Conservation (phyloP, 2,329 filamentous ascomycete genomes). For the Ophiosphaerella narmari region DNA sequence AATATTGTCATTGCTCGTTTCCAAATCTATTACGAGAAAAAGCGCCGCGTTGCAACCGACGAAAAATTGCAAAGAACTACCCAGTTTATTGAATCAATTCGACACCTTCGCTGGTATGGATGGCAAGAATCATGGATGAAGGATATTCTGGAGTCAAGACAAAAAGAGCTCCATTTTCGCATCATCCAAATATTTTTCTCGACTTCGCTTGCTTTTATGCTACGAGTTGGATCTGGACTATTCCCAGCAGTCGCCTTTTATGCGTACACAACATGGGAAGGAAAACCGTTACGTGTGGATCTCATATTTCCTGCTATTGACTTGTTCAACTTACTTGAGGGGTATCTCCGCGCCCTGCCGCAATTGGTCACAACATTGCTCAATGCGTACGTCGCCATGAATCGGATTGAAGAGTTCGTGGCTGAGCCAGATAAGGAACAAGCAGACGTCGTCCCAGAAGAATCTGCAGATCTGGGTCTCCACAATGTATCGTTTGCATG, state of each 20-base stretch:
- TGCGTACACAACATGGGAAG: conserved; percentile 75
- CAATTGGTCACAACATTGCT: conserved; percentile 74
- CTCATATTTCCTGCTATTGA: conserved; percentile 86
- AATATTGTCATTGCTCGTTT: conserved; percentile 71
- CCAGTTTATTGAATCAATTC: conserved; percentile 85
- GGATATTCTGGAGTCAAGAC: conserved; percentile 69
- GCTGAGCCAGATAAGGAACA: conserved; percentile 76
- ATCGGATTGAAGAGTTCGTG: conserved; percentile 86
- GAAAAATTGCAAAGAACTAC: conserved; percentile 77
- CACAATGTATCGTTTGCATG: conserved; percentile 75
- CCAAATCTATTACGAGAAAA: conserved; percentile 70
- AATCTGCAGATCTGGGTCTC: conserved; percentile 54
- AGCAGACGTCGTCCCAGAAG: conserved; percentile 45
- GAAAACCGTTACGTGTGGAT: conserved; percentile 72
- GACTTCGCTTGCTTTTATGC: conserved; percentile 68
- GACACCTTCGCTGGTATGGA: conserved; percentile 79
- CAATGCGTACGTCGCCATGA: conserved; percentile 82
- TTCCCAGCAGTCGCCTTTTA: conserved; percentile 84
- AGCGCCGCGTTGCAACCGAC: conserved; percentile 75
- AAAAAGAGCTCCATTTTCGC: conserved; percentile 68
- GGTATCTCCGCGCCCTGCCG: conserved; percentile 74
- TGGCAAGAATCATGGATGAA: conserved; percentile 79
- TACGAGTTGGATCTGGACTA: conserved; percentile 71
- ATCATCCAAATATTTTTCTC: conserved; percentile 67
- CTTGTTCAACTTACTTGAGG: conserved; percentile 76